Base-by-base conservation (phyloP, 2,329 filamentous ascomycete genomes). In the Furcasterigmium furcatum region DNA sequence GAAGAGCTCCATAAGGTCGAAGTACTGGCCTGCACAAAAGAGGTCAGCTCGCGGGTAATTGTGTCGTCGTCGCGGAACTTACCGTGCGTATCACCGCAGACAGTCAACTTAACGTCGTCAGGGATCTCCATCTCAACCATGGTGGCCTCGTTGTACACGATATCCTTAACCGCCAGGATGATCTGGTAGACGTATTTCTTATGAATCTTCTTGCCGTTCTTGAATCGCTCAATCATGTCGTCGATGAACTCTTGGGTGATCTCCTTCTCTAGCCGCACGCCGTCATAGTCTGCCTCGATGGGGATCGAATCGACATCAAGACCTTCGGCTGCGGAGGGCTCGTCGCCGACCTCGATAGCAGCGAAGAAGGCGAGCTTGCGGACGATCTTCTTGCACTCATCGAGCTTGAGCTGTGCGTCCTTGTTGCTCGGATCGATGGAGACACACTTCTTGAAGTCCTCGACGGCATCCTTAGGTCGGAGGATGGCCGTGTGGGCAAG, bases 111-210 rank as follows among this genome's bases (percentile, higher is more conserved):
- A 47, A 86, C 82, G 46, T 85, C 90, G 38, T 88, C 72, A 6
- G 86, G 82, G 45, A 99, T 83, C 41, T 88, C 81, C 62, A 94
- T 80, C 71, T 99, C 94, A 21, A 96, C 91, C 94, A 99, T 96
- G 21, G 94, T 99, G 14, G 92, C 80, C 70, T 99, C 94, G 44
- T 91, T 84, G 64, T 92, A 91, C 38, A 96, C 85, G 47, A 99
- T 80, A 52, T 96, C 85, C 74, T 88, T 90, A 57, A 95, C 88
- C 6, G 88, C 88, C 57, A 96, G 72, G 58, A 99, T 79, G 61
- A 99, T 99, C 71, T 96, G 90, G 74, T 92, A 97, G 54, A 92
- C 94, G 63, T 96, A 99, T 79, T 97, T 99, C 71, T 83, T 85
- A 67, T 94, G 90, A 46, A 99, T 79, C 70, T 89, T 92, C 79